phyloP scores from a whole-genome alignment of 108 stramenopile species.

The Fragilaria radians region DNA sequence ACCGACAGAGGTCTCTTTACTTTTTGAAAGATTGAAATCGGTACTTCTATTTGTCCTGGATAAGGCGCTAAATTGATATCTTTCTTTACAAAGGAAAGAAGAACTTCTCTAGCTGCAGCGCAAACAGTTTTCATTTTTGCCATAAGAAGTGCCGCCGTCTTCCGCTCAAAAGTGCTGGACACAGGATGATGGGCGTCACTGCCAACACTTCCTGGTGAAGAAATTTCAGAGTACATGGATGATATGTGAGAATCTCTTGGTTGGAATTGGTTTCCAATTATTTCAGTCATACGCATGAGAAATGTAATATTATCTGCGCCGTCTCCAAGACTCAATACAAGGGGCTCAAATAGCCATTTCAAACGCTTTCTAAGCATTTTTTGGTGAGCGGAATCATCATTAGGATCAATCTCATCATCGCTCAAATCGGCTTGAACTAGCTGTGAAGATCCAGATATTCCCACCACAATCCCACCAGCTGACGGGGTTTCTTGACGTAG shows the following conservation, averaged over 20 bases:
- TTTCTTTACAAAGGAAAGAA: constrained; percentile 78
- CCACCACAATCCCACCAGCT: constrained; percentile 14
- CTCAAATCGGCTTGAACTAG: constrained; percentile 2
- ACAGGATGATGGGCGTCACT: constrained; percentile 3
- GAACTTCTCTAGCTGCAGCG: constrained; percentile 59
- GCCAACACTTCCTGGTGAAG: background rate
- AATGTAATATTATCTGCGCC: constrained; percentile 86
- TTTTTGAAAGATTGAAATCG: constrained; percentile 30
- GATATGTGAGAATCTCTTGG: constrained; percentile 10
- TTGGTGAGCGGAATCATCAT: constrained; percentile 24
- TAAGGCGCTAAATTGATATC: constrained; percentile 73
- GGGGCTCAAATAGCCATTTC: constrained; percentile 79
- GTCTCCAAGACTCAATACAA: constrained; percentile 72
- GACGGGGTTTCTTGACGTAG: constrained; percentile 68
- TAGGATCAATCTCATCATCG: constrained; percentile 27
- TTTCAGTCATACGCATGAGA: constrained; percentile 70
- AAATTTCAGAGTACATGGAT: background rate
- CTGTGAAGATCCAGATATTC: background rate
- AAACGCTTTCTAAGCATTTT: constrained; percentile 65
- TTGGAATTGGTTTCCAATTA: constrained; percentile 39
- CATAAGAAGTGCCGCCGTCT: constrained; percentile 10
- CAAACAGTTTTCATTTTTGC: constrained; percentile 56
- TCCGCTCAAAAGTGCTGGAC: background rate
- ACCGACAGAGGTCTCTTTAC: background rate
- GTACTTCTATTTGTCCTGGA: constrained; percentile 64